Evolutionary conservation across 495 filamentous ascomycete genomes (phyloP), one percentile per base, ranked within the genome.

Genomic region (Durotheca rogersii): DNA sequence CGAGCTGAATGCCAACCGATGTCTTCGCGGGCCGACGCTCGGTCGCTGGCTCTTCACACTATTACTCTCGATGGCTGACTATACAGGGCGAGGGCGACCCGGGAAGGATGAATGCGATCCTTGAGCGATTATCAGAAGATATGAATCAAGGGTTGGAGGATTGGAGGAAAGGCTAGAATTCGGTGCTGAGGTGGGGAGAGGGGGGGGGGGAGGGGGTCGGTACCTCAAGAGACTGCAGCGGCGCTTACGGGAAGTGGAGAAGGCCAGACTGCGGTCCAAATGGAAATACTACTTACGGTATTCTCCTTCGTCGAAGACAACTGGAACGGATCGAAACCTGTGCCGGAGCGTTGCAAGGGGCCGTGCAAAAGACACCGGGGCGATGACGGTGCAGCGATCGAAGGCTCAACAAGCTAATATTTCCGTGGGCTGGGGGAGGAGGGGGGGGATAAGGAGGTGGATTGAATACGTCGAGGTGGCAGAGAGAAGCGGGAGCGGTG

Each of bases 161-260:
- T 3, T 7, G 49, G 31, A 54, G 23, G 38, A 51, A 15, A 38
- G 43, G 41, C 49, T 42, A 25, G 38, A 47, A 37, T 36, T 39
- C 47, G 47, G 51, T 51, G 51, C 33, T 41, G 41, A 36, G 40
- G 40, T 56, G 5, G 18, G 41, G 43, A 35, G 47, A 46, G 45
- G 32, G 42, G 41, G 29, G 37, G 41, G 49, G 51, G 32, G 21
- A 9, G 32, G 42, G n/a, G n/a, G n/a, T n/a, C n/a, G n/a, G n/a
- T n/a, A n/a, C n/a, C n/a, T n/a, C n/a, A n/a, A n/a, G 56, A 50
- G 40, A 44, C 46, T 50, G 56, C 50, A 47, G 56, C 56, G 56
- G 57, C 57, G 57, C 57, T 60, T 60, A 60, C 47, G n/a, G 41
- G 33, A 31, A 55, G 56, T 56, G 57, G 51, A 56, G 57, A 34